Conservation (phyloP, 495 filamentous ascomycete genomes). For the Thermothielavioides terrestris region DNA sequence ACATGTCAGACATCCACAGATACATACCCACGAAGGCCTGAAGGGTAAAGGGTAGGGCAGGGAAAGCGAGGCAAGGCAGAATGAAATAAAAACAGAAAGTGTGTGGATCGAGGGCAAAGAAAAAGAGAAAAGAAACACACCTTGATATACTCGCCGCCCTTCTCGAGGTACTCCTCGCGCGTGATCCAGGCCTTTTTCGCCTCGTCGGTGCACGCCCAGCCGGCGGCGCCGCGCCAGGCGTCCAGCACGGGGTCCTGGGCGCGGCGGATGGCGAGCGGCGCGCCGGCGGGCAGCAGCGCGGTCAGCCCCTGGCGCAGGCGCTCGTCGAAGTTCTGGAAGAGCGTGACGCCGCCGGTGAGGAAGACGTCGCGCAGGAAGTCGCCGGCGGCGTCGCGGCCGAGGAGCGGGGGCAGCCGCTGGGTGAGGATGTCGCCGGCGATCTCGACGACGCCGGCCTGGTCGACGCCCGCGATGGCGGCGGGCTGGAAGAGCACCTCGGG, state of each 20-base stretch:
- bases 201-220: slow-evolving; percentile 52
- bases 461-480: slow-evolving; percentile 78
- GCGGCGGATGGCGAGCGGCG: slow-evolving; percentile 53
- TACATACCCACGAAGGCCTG: too few species aligned
- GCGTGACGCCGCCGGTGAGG: slow-evolving; percentile 84
- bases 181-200: slow-evolving; percentile 48
- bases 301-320: slow-evolving; percentile 63
- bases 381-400: slow-evolving; percentile 43
- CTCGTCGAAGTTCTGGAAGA: slow-evolving; percentile 82
- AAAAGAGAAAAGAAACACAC: slow-evolving; percentile 37
- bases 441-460: slow-evolving; percentile 89
- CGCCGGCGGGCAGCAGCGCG: slow-evolving; percentile 61
- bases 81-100: slow-evolving; percentile 10
- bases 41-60: too few species aligned
- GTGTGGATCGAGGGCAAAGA: too few species aligned
- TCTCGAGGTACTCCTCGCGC: slow-evolving; percentile 72
- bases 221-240: slow-evolving; percentile 86
- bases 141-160: slow-evolving; percentile 79
- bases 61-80: slow-evolving; percentile 4
- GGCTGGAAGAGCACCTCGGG: slow-evolving; percentile 95
- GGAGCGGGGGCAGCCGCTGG: slow-evolving; percentile 55
- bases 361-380: slow-evolving; percentile 78
- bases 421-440: slow-evolving; percentile 78
- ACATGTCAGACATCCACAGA: slow-evolving; percentile 2
- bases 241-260: slow-evolving; percentile 71